Evolutionary conservation across 2,329 filamentous ascomycete genomes (phyloP), one percentile per base, ranked within the genome.

Genomic region (Talaromyces sp.): DNA sequence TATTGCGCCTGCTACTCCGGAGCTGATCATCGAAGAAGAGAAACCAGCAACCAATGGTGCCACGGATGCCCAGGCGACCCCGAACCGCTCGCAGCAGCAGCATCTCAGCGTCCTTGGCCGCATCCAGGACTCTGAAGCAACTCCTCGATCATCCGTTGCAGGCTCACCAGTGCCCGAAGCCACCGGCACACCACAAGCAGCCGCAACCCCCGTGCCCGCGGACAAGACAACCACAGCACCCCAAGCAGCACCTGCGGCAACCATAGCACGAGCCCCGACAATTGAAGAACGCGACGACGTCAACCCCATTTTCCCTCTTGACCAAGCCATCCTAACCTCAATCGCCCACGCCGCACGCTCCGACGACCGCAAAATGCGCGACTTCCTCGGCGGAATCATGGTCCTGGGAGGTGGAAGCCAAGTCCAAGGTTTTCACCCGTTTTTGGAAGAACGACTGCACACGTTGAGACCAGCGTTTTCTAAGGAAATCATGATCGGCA

Each of bases 321-420:
- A 98, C 73, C 85, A 89, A 64, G 94, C 95, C 5, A 96, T 99
- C 69, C 84, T 97, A 63, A 92, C 90, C 16, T 93, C 89, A 56
- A 96, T 98, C 70, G 85, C 90, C 55, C 90, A 96, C 74, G 95
- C 92, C 7, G 89, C 92, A 58, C 89, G 89, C 65, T 89, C 89
- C 61, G 94, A 98, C 72, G 92, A 98, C 67, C 94, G 95, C 79
- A 96, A 96, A 76, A 87, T 94, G 65, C 89, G 91, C 59, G 95
- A 99, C 72, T 90, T 96, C 70, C 83, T 96, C 34, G 90, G 91
- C 42, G 90, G 90, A 54, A 94, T 96, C 78, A 95, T 96, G 89
- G 86, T 96, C 1, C 87, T 96, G 59, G 92, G 92, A 55, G 92
- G 93, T 33, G 92, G 91, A 2, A 87, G 90, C 65, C 91, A 95